Conservation (phyloP, 2,329 filamentous ascomycete species). For the Nothomitra cinnamomea region DNA sequence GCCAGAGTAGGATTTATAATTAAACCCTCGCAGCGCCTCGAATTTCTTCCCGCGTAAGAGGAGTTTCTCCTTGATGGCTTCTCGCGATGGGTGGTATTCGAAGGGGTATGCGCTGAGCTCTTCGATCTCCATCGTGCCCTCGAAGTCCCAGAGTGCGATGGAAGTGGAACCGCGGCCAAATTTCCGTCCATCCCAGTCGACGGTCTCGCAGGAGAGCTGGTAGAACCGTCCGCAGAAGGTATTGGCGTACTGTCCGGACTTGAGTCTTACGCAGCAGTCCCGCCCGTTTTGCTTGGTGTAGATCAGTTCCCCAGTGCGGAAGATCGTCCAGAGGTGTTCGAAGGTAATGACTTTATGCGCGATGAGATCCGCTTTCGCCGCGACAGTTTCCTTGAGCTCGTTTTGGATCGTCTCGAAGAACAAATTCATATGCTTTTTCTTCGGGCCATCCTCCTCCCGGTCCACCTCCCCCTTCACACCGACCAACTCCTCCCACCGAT, state of each 20-base stretch:
- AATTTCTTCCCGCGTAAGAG: constrained; percentile 29
- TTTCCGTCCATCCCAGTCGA: constrained; percentile 22
- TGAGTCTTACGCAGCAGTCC: constrained; percentile 20
- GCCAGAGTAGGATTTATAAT: constrained; percentile 22
- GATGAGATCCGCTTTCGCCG: constrained; percentile 33
- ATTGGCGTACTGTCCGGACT: constrained; percentile 14
- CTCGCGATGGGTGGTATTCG: constrained; percentile 25
- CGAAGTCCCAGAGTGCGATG: constrained; percentile 17
- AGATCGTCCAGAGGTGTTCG: constrained; percentile 21
- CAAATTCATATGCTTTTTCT: constrained; percentile 30
- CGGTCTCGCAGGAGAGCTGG: constrained; percentile 17
- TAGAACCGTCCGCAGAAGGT: constrained; percentile 22
- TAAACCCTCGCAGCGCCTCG: constrained; percentile 29
- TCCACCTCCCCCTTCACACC: constrained; percentile 19
- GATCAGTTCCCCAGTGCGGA: constrained; percentile 8
- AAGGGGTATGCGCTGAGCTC: constrained; percentile 27
- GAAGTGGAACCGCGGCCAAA: constrained; percentile 19
- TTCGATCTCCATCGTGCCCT: constrained; percentile 27
- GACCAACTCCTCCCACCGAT: constrained; percentile 40
- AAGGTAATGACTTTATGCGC: constrained; percentile 36
- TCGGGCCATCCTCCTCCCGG: constrained; percentile 26
- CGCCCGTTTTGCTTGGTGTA: constrained; percentile 21
- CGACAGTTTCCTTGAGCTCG: constrained; percentile 34
- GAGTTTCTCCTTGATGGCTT: constrained; percentile 22
- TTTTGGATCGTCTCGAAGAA: constrained; percentile 30